Conservation (phyloP, 345 rosid genomes). For the Alliaria petiolata region DNA sequence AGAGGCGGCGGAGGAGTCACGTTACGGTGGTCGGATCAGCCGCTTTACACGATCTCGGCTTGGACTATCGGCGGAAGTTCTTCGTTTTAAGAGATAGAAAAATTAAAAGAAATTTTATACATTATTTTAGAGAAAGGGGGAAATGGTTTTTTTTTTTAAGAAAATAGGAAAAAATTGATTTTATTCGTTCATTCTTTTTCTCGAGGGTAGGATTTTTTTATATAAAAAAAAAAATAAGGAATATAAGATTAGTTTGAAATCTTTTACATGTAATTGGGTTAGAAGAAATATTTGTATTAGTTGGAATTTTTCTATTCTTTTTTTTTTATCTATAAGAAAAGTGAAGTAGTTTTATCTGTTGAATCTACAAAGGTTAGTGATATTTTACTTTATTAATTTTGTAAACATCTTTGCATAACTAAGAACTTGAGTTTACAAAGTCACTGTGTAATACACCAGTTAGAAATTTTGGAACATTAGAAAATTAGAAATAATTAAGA, state of each 20-base stretch:
- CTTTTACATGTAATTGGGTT: not conserved
- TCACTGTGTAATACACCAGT: too few relatives aligned
- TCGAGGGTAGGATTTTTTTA: not conserved
- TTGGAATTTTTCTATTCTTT: not conserved
- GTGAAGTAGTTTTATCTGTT: not conserved
- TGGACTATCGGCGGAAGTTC: conserved; percentile 73
- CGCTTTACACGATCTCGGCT: conserved; percentile 82
- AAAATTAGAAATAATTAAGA: too few relatives aligned
- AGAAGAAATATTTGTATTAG: not conserved
- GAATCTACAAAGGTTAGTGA: not conserved
- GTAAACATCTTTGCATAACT: too few relatives aligned
- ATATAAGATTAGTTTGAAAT: conserved; percentile 5
- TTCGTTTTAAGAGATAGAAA: conserved; percentile 21
- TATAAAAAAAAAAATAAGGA: not conserved
- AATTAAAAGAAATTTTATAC: not conserved
- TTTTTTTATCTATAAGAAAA: not conserved
- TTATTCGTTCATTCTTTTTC: conserved; percentile 31
- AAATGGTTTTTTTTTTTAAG: not conserved
- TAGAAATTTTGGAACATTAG: too few relatives aligned
- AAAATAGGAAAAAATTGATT: not conserved
- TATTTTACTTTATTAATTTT: too few relatives aligned
- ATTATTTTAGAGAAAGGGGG: not conserved
- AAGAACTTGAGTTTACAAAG: too few relatives aligned
- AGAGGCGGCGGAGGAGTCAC: conserved; percentile 46
- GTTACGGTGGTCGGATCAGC: conserved; percentile 76